Evolutionary conservation across 1,284 basidiomycete genomes (phyloP).

Genomic region (Trichosporon faecale): DNA sequence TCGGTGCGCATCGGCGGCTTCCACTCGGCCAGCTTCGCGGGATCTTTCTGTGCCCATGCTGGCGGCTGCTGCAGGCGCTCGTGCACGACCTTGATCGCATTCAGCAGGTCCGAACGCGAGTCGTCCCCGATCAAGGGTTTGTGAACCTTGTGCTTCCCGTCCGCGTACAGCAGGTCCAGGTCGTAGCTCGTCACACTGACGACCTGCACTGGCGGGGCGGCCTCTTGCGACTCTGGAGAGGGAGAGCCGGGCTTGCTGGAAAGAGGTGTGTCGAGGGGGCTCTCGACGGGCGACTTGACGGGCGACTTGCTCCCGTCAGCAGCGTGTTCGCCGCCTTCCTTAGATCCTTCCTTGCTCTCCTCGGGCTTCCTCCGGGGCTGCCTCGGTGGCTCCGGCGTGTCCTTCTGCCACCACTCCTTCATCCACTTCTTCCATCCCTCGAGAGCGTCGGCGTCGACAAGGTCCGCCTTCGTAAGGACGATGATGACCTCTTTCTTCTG

Average conservation of each 20-base stretch:
- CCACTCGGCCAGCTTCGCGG: constrained; percentile 64
- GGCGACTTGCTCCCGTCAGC: constrained; percentile 9
- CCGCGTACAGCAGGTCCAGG: constrained; percentile 52
- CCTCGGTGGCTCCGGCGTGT: constrained; percentile 4
- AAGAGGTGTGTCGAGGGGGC: not conserved
- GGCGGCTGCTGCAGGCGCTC: constrained; percentile 68
- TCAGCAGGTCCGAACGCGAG: constrained; percentile 59
- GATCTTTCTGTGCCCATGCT: constrained; percentile 57
- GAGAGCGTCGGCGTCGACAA: constrained; percentile 61
- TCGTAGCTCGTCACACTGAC: constrained; percentile 72
- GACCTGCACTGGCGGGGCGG: constrained; percentile 48
- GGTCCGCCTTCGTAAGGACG: constrained; percentile 80
- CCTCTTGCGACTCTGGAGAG: not conserved
- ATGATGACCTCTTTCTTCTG: constrained; percentile 64
- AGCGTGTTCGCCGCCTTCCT: not conserved
- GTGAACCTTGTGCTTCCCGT: constrained; percentile 35
- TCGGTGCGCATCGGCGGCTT: constrained; percentile 61
- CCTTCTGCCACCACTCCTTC: constrained; percentile 53
- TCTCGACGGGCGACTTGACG: not conserved
- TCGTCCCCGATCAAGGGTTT: constrained; percentile 65
- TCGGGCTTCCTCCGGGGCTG: constrained; percentile 23
- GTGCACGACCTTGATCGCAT: constrained; percentile 67
- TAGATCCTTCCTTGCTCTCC: not conserved
- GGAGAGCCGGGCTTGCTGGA: not conserved
- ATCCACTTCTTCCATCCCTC: constrained; percentile 69